These are phyloP conservation scores for Candida ipomoeae DNA, from an alignment of 805 yeast species.

Conservation along the genomic window DNA sequence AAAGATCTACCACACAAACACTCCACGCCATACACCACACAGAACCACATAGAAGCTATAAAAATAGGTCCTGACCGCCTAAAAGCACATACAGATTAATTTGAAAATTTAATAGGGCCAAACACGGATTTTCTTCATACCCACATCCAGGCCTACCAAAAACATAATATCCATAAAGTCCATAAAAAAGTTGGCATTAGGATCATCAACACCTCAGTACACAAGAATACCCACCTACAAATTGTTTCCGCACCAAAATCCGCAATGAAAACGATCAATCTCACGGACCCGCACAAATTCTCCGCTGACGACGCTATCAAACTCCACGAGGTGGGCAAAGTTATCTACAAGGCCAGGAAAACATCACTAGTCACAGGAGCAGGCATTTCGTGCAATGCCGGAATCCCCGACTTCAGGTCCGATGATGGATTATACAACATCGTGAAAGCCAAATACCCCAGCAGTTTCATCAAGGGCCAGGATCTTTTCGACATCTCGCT, in stretches of 20 bases:
- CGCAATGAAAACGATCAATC: conserved; percentile 29
- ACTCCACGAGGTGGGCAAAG: conserved; percentile 37
- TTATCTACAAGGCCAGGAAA: conserved; percentile 50
- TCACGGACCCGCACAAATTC: conserved; percentile 15
- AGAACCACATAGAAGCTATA: background rate
- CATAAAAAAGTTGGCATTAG: too few relatives aligned
- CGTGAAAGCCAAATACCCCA: conserved; percentile 61
- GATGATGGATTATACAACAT: conserved; percentile 75
- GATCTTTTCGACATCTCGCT: conserved; percentile 87
- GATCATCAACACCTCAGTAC: too few relatives aligned
- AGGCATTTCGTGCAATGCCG: conserved; percentile 94
- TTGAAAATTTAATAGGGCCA: too few relatives aligned
- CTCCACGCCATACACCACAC: background rate
- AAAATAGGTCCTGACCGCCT: too few relatives aligned
- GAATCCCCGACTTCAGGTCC: conserved; percentile 93
- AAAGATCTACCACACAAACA: background rate
- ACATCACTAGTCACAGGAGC: conserved; percentile 86
- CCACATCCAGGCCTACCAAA: too few relatives aligned
- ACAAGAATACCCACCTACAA: too few relatives aligned
- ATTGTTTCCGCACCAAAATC: background rate
- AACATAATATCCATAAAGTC: too few relatives aligned
- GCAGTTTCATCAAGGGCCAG: conserved; percentile 69
- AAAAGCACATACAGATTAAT: too few relatives aligned
- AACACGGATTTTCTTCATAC: background rate
- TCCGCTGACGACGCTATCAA: conserved; percentile 30